Evolutionary conservation across 768 basidiomycete species (phyloP).

Genomic region (Suillus alpinus): DNA sequence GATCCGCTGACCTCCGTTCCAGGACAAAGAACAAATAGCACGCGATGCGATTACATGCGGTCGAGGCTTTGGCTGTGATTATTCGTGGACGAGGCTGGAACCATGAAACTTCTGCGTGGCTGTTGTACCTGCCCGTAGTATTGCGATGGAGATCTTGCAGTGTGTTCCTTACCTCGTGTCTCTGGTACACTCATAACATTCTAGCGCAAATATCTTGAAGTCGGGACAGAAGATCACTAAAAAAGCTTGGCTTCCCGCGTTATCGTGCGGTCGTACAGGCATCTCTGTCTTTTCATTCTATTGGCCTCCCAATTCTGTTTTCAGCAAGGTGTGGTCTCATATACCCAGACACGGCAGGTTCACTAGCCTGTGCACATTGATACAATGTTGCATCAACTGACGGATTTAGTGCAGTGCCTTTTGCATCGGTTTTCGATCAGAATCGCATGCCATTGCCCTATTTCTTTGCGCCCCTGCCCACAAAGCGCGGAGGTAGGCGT

Average conservation of each 20-base stretch:
- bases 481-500: not conserved
- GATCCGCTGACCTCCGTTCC: not conserved
- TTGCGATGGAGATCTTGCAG: not conserved
- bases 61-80: too few species aligned
- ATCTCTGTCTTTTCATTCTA: not conserved
- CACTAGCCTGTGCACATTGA: not conserved
- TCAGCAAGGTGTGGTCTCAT: not conserved
- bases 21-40: not conserved
- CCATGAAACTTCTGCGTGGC: not conserved
- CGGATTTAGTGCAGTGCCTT: not conserved
- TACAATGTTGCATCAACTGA: not conserved
- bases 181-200: not conserved
- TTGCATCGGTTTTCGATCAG: not conserved
- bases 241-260: not conserved
- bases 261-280: not conserved
- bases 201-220: not conserved
- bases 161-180: not conserved
- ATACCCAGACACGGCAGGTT: not conserved
- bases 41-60: too few species aligned
- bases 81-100: too few species aligned
- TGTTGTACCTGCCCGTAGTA: not conserved
- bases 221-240: not conserved
- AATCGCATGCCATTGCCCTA: not conserved
- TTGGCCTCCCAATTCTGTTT: not conserved
- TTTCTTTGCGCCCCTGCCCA: not conserved